These are phyloP conservation scores for Cercospora sesami DNA, from an alignment of 2,329 filamentous ascomycete species.

Conservation along the genomic window DNA sequence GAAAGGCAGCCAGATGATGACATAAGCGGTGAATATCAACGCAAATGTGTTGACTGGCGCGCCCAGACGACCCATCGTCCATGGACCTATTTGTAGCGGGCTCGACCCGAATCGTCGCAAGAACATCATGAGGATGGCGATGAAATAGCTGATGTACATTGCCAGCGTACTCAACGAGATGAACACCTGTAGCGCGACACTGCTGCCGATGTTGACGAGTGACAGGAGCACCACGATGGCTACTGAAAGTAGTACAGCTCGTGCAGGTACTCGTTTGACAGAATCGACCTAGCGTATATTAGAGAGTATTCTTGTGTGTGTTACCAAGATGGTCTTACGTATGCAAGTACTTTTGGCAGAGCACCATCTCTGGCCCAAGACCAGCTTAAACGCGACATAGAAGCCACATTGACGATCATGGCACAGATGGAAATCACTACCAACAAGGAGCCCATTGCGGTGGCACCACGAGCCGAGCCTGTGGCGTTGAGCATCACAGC, in stretches of 20 bases:
- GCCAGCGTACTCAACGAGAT: slow-evolving; percentile 30
- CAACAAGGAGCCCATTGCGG: slow-evolving; percentile 23
- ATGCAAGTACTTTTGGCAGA: slow-evolving; percentile 28
- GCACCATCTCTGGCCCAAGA: slow-evolving; percentile 33
- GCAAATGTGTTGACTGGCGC: slow-evolving; percentile 31
- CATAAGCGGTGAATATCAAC: slow-evolving; percentile 28
- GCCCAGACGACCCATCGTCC: slow-evolving; percentile 28
- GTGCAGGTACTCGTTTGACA: slow-evolving; percentile 26
- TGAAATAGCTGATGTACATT: slow-evolving; percentile 32
- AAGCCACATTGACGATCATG: slow-evolving; percentile 27
- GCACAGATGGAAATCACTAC: slow-evolving; percentile 20
- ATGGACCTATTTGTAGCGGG: slow-evolving; percentile 24
- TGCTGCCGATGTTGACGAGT: slow-evolving; percentile 28
- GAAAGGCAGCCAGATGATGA: slow-evolving; percentile 31
- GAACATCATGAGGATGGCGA: slow-evolving; percentile 31
- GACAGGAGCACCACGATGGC: slow-evolving; percentile 28
- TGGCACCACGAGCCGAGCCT: slow-evolving; percentile 23
- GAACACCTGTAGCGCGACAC: slow-evolving; percentile 29
- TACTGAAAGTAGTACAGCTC: slow-evolving; percentile 30
- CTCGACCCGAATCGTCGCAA: slow-evolving; percentile 15
- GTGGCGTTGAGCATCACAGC: slow-evolving; percentile 29
- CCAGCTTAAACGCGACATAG: slow-evolving; percentile 31
- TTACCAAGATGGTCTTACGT: slow-evolving; percentile 20
- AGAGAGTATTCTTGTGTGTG: neutral
- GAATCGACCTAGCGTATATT: slow-evolving; percentile 19